A percentile compares a stretch with the other conserved stretches of the same genome.
phyloP scores from a whole-genome alignment of 2,329 filamentous ascomycete genomes.

The Hymenoscyphus occultus region DNA sequence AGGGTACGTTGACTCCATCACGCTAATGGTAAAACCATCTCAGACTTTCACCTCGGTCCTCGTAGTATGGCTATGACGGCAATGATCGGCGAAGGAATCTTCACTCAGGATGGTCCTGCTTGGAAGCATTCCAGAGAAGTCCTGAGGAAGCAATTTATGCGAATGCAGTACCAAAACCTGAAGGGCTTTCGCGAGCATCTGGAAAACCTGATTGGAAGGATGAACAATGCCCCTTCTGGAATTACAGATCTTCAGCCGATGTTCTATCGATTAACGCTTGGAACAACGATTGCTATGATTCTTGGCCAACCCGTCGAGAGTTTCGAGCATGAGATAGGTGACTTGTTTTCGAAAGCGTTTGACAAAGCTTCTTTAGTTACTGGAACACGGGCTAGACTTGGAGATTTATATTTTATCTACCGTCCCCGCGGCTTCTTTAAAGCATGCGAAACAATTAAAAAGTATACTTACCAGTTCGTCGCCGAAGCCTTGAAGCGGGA shows the following conservation, averaged over 20 bases:
- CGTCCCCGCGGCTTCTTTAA: background rate
- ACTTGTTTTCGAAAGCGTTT: background rate
- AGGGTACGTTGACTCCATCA: background rate
- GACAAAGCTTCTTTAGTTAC: background rate
- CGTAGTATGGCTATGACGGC: background rate
- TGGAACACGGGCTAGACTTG: background rate
- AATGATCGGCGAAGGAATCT: constrained; percentile 3
- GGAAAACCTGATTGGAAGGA: background rate
- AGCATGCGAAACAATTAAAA: background rate
- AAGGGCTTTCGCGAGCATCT: constrained; percentile 33
- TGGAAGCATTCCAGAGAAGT: constrained; percentile 4
- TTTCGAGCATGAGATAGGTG: constrained; percentile 25
- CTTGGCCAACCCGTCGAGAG: constrained; percentile 50
- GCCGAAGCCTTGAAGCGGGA: background rate
- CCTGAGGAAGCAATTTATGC: constrained; percentile 5
- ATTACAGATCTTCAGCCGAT: constrained; percentile 52
- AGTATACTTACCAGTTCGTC: background rate
- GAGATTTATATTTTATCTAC: background rate
- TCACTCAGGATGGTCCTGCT: background rate
- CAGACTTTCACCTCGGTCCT: constrained; percentile 19
- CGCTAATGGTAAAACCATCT: background rate
- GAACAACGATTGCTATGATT: constrained; percentile 54
- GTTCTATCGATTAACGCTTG: constrained; percentile 57
- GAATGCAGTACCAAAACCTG: constrained; percentile 9
- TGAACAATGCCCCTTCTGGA: background rate